These are phyloP conservation scores for Aspergillus terreus DNA, from an alignment of 2,329 filamentous ascomycete species.

Conservation along the genomic window DNA sequence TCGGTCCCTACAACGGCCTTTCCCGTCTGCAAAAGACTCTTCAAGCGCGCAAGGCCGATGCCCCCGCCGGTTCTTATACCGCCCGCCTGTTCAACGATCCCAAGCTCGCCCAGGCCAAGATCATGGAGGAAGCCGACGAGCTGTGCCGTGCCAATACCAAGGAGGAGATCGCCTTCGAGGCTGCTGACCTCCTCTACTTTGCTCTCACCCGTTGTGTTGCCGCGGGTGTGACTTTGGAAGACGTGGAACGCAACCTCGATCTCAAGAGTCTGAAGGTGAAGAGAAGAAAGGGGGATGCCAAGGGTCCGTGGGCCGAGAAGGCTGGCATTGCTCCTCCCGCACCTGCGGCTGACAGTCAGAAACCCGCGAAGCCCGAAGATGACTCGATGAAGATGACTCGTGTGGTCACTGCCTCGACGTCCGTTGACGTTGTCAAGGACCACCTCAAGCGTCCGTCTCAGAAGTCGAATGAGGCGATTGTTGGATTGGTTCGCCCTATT, in stretches of 20 bases:
- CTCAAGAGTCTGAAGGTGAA: slow-evolving; percentile 95
- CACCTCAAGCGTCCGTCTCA: slow-evolving; percentile 87
- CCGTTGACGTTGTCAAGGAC: slow-evolving; percentile 63
- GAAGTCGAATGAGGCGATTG: slow-evolving; percentile 88
- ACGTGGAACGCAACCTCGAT: slow-evolving; percentile 89
- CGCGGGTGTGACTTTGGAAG: slow-evolving; percentile 77
- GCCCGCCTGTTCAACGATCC: slow-evolving; percentile 87
- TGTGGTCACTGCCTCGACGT: slow-evolving; percentile 64
- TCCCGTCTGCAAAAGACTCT: slow-evolving; percentile 84
- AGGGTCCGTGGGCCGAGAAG: slow-evolving; percentile 86
- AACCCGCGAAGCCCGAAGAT: slow-evolving; percentile 33
- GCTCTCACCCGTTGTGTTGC: slow-evolving; percentile 84
- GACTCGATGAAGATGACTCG: slow-evolving; percentile 78
- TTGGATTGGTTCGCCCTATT: slow-evolving; percentile 86
- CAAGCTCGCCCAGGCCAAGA: slow-evolving; percentile 87
- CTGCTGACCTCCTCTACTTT: slow-evolving; percentile 94
- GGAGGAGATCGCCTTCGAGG: slow-evolving; percentile 86
- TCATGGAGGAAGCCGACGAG: slow-evolving; percentile 97
- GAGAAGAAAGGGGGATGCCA: slow-evolving; percentile 87
- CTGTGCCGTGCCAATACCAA: slow-evolving; percentile 80
- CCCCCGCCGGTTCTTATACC: slow-evolving; percentile 88
- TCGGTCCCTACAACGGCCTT: slow-evolving; percentile 78
- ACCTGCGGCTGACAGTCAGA: slow-evolving; percentile 32
- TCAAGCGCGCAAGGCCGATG: slow-evolving; percentile 72
- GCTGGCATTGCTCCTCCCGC: slow-evolving; percentile 62